Conservation (phyloP, 2,329 filamentous ascomycete species). For the Leptographium wingfieldii region DNA sequence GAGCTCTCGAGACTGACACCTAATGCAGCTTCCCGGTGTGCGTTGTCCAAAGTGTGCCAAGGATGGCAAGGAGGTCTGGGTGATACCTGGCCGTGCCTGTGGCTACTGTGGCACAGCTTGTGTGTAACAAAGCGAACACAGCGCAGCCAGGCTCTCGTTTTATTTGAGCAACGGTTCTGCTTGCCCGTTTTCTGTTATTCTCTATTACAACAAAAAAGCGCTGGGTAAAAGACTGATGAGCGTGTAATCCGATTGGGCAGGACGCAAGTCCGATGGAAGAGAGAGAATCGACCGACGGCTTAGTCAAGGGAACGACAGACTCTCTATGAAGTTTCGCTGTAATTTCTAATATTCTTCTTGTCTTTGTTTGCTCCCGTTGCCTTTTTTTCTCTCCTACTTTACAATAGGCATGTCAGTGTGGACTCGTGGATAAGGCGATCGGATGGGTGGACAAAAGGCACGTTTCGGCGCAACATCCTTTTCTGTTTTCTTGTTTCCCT, state of each 20-base stretch:
- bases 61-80: slow-evolving; percentile 15
- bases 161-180: background rate
- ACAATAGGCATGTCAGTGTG: background rate
- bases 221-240: background rate
- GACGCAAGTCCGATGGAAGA: background rate
- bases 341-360: slow-evolving; percentile 4
- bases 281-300: background rate
- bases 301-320: background rate
- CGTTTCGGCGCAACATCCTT: background rate
- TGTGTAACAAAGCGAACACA: slow-evolving; percentile 3
- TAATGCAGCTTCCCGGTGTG: slow-evolving; percentile 13
- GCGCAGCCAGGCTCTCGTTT: background rate
- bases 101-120: slow-evolving; percentile 15
- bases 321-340: background rate
- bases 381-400: background rate
- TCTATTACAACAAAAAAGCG: background rate
- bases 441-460: background rate
- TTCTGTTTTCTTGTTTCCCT: background rate
- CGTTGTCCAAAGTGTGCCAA: slow-evolving; percentile 14
- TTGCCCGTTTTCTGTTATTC: background rate
- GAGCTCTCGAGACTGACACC: background rate
- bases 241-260: background rate
- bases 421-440: background rate
- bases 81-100: slow-evolving; percentile 15
- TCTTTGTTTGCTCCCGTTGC: background rate